phyloP scores from a whole-genome alignment of 192 early-diverging fungal species.

The Dissophora ornata region DNA sequence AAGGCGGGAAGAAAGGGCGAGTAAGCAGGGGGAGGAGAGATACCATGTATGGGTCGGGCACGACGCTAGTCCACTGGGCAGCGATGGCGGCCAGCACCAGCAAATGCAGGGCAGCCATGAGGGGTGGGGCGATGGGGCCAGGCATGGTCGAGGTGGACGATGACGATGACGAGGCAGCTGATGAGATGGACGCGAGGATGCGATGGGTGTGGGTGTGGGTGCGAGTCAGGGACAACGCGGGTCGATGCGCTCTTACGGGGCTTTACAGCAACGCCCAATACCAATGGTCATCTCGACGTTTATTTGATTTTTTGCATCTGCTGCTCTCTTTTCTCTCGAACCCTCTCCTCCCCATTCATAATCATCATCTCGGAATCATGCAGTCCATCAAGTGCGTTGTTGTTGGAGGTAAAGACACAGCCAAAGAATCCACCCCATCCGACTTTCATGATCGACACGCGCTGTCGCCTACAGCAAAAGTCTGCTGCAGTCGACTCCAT shows the following conservation, averaged over 20 bases:
- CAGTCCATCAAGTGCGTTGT: slow-evolving; percentile 94
- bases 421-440: background rate
- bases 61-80: slow-evolving; percentile 16
- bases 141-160: slow-evolving; percentile 9
- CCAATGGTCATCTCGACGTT: too few species aligned
- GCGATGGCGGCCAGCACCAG: slow-evolving; percentile 13
- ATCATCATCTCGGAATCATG: slow-evolving; percentile 61
- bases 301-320: too few species aligned
- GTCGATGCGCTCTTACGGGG: too few species aligned
- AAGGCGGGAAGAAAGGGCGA: too few species aligned
- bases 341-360: background rate
- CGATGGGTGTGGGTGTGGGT: too few species aligned
- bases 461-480: too few species aligned
- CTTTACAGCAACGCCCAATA: too few species aligned
- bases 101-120: slow-evolving; percentile 31
- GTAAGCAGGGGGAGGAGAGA: background rate
- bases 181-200: background rate
- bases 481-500: too few species aligned
- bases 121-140: background rate
- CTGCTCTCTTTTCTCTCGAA: background rate
- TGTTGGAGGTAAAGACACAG: slow-evolving; percentile 68
- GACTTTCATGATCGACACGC: too few species aligned
- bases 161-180: background rate
- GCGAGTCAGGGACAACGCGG: too few species aligned
- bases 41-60: slow-evolving; percentile 69